Base-by-base conservation (phyloP, 2,329 filamentous ascomycete species). In the Penicillium sp. region DNA sequence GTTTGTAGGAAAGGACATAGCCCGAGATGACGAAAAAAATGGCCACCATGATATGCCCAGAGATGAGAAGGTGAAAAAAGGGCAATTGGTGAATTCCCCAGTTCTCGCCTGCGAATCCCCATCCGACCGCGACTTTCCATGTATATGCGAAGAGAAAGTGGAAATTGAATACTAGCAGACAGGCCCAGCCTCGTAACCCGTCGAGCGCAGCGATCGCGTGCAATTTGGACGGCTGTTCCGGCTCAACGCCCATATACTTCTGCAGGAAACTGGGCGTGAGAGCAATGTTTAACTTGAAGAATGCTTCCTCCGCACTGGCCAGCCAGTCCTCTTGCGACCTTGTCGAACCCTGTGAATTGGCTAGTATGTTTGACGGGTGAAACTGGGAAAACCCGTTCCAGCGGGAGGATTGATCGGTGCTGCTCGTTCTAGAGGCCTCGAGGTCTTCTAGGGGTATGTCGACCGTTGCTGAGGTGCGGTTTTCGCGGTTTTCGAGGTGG, bases 11-110 rank as follows among this genome's bases (percentile, higher is more conserved):
- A 45, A 79, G 68, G n/a, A 77, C 76, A 54, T 79, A 80, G 49
- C 77, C 77, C 8, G 76, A 79, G 25, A 80, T 73, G 31, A 79
- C 73, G 60, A 80, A 80, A 66, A 80, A 79, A 35, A 79, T 74
- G 44, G 73, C 70, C 14, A 79, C 77, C 76, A 77, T 77, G 56
- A 78, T 73, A 57, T 79, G 76, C 23, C 77, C 76, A 4, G 75
- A 73, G 53, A 76, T 75, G 25, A 77, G 59, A 59, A 77, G 64
- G 48, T 77, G 74, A 22, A 78, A 49, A 58, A 78, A 67, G 11
- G 76, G 76, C 4, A 76, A 62, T 57, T 77, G 74, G 49, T 75
- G 69, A 14, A 75, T 58, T 2, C 70, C 68, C 57, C 70, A 77
- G 41, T 77, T 77, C 33, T 72, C 66, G 9, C 69, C 67, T 18